A percentile compares a stretch with the other conserved stretches of the same genome.
phyloP scores from a whole-genome alignment of 805 yeast genomes.

The Saturnispora hagleri region DNA sequence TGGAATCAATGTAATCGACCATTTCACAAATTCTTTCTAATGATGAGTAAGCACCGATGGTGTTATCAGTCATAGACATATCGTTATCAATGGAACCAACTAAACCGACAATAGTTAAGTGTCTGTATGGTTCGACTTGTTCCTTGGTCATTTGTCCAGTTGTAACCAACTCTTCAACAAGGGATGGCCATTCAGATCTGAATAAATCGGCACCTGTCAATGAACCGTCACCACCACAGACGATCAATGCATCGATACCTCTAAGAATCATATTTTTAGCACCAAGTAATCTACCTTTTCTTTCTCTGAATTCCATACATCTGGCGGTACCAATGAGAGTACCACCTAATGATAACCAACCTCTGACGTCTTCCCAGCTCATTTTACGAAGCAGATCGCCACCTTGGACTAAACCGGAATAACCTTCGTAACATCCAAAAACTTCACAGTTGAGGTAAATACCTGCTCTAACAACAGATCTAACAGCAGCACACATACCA shows the following conservation, averaged over 20 bases:
- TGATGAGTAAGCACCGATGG: constrained; percentile 94
- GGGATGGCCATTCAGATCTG: constrained; percentile 89
- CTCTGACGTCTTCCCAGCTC: constrained; percentile 93
- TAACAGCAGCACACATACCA: constrained; percentile 94
- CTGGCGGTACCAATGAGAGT: constrained; percentile 96
- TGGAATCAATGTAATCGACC: constrained; percentile 95
- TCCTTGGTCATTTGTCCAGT: constrained; percentile 48
- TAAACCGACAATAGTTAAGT: constrained; percentile 80
- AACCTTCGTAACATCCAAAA: constrained; percentile 88
- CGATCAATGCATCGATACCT: constrained; percentile 92
- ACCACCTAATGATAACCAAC: constrained; percentile 89
- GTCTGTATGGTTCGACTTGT: constrained; percentile 52
- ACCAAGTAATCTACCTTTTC: constrained; percentile 74
- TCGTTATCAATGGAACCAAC: constrained; percentile 98
- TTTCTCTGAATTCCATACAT: constrained; percentile 74
- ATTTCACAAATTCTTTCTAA: constrained; percentile 87
- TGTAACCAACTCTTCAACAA: constrained; percentile 60
- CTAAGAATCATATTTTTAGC: constrained; percentile 75
- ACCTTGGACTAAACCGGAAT: constrained; percentile 85
- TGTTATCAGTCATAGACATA: constrained; percentile 94
- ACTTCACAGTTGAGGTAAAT: constrained; percentile 83
- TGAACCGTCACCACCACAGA: constrained; percentile 98
- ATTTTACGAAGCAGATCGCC: constrained; percentile 67
- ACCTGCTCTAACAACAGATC: constrained; percentile 93
- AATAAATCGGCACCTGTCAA: constrained; percentile 95